Percentiles rank a stretch among this genome's conserved stretches.
These are phyloP conservation scores for Leucocoprinus birnbaumii DNA, from an alignment of 768 basidiomycete species.

Conservation along the genomic window DNA sequence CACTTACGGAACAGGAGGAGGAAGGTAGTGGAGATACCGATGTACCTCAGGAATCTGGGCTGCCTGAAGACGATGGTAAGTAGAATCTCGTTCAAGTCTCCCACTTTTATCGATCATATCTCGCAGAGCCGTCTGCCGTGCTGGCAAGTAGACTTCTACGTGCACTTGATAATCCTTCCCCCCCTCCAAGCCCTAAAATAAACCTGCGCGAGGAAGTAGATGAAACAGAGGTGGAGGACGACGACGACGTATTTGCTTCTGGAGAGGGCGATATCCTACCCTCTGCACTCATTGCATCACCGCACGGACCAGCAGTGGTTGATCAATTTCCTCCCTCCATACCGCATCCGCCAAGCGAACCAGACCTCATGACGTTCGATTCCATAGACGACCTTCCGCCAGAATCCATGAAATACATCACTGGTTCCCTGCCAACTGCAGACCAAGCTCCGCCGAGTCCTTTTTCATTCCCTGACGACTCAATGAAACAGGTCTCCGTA, in stretches of 20 bases:
- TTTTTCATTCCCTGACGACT: neutral
- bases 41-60: slow-evolving; percentile 46
- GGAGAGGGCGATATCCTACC: neutral
- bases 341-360: slow-evolving; percentile 4
- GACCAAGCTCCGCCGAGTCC: slow-evolving; percentile 6
- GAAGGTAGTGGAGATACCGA: slow-evolving; percentile 28
- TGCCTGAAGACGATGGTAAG: slow-evolving; percentile 41
- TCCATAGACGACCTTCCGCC: slow-evolving; percentile 25
- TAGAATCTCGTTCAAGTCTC: neutral
- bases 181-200: slow-evolving; percentile 35
- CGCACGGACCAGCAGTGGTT: neutral
- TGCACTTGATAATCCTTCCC: slow-evolving; percentile 77
- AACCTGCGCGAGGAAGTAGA: neutral
- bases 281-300: neutral
- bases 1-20: slow-evolving; percentile 27
- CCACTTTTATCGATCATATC: slow-evolving; percentile 4
- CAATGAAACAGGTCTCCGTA: no score
- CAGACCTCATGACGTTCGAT: slow-evolving; percentile 31
- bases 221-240: neutral
- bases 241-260: neutral
- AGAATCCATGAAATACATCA: neutral
- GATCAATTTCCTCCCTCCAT: slow-evolving; percentile 9
- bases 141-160: slow-evolving; percentile 64
- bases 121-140: slow-evolving; percentile 61
- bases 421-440: neutral